Evolutionary conservation across 2,329 filamentous ascomycete genomes (phyloP).

Genomic region (Ceratocystis huliohia): DNA sequence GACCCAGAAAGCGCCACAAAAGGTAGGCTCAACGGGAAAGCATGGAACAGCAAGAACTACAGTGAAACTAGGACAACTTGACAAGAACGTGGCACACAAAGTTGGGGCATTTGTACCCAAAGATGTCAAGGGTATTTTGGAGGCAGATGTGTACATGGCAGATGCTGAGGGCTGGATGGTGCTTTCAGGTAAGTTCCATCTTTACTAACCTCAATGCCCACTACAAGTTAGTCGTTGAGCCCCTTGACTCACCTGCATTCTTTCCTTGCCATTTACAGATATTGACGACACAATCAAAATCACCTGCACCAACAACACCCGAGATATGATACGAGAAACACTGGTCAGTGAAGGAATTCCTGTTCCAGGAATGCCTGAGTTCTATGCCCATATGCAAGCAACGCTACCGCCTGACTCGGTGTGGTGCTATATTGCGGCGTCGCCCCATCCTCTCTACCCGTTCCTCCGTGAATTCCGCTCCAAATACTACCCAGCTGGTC

Average conservation of each 20-base stretch:
- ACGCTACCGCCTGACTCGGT: slow-evolving; percentile 47
- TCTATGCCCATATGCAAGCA: slow-evolving; percentile 56
- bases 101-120: slow-evolving; percentile 38
- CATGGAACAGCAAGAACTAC: slow-evolving; percentile 60
- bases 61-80: slow-evolving; percentile 37
- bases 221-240: not conserved
- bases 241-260: slow-evolving; percentile 21
- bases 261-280: slow-evolving; percentile 37
- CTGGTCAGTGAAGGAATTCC: slow-evolving; percentile 64
- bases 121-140: slow-evolving; percentile 41
- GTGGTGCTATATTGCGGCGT: slow-evolving; percentile 89
- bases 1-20: slow-evolving; percentile 22
- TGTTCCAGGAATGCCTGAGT: slow-evolving; percentile 68
- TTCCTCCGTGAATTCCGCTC: slow-evolving; percentile 67
- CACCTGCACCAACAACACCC: slow-evolving; percentile 66
- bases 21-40: slow-evolving; percentile 57
- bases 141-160: slow-evolving; percentile 62
- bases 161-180: slow-evolving; percentile 70
- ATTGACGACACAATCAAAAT: slow-evolving; percentile 94
- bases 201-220: not conserved
- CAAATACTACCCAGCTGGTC: slow-evolving; percentile 59
- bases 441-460: slow-evolving; percentile 86
- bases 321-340: slow-evolving; percentile 70
- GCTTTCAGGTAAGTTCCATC: slow-evolving; percentile 47
- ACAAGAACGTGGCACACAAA: slow-evolving; percentile 36